These are phyloP conservation scores for Phytophthora litchii DNA, from an alignment of 352 stramenopile species.

Conservation along the genomic window DNA sequence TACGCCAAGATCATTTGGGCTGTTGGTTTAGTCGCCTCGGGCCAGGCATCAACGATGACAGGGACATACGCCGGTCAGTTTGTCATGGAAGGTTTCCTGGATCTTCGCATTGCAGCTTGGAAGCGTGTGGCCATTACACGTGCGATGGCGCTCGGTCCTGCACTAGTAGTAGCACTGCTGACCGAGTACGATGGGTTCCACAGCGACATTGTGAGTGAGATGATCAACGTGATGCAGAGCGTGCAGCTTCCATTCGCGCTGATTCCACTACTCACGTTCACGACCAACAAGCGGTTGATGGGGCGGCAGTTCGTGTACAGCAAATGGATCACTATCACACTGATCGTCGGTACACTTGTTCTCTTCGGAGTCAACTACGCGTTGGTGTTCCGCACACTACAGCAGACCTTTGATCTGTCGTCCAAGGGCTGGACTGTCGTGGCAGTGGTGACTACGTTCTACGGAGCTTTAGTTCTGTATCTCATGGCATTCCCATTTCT, in stretches of 20 bases:
- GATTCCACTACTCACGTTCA: conserved; percentile 84
- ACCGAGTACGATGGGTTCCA: conserved; percentile 34
- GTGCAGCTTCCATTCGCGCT: conserved; percentile 89
- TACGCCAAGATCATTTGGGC: conserved; percentile 86
- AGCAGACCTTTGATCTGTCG: conserved; percentile 33
- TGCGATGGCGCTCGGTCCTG: conserved; percentile 82
- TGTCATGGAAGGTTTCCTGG: conserved; percentile 95
- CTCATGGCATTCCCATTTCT: conserved; percentile 26
- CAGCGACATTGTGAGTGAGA: conserved; percentile 57
- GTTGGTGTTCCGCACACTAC: conserved; percentile 62
- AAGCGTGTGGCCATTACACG: conserved; percentile 88
- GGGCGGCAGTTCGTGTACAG: conserved; percentile 41
- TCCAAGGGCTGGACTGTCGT: conserved; percentile 22
- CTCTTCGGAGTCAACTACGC: conserved; percentile 70
- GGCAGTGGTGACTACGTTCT: conserved; percentile 17
- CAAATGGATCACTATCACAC: conserved; percentile 33
- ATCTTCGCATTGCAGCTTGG: conserved; percentile 81
- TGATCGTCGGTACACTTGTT: conserved; percentile 43
- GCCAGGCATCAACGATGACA: conserved; percentile 92
- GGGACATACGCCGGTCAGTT: conserved; percentile 95
- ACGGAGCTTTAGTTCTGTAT: conserved; percentile 25
- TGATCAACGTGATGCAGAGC: conserved; percentile 90
- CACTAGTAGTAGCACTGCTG: conserved; percentile 71
- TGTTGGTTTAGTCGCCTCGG: conserved; percentile 90
- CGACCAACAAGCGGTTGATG: conserved; percentile 65